Percentiles rank a stretch among this genome's conserved stretches.
phyloP scores from a whole-genome alignment of 331 rosid genomes.

The Stylosanthes scabra region DNA sequence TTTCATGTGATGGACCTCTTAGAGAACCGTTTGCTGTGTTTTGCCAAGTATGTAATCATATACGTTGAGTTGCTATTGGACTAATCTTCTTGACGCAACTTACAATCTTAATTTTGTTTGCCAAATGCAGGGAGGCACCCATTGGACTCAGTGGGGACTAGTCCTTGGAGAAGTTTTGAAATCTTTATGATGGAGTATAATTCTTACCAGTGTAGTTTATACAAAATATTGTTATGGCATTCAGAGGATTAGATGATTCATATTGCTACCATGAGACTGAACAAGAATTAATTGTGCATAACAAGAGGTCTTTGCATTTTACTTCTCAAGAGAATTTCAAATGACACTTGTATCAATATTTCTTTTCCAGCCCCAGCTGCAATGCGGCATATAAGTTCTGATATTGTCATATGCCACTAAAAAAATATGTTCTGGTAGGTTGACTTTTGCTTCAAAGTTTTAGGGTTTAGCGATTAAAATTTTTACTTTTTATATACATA shows the following conservation, averaged over 20 bases:
- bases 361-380: too few species aligned
- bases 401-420: background rate
- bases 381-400: background rate
- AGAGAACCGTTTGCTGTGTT: slow-evolving; percentile 90
- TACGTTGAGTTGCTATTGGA: slow-evolving; percentile 21
- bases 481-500: too few species aligned
- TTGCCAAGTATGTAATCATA: slow-evolving; percentile 88
- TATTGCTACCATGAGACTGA: slow-evolving; percentile 17
- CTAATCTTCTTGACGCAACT: slow-evolving; percentile 5
- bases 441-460: background rate
- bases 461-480: too few species aligned
- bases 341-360: background rate
- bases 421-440: background rate
- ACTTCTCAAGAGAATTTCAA: background rate
- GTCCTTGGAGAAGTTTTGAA: slow-evolving; percentile 90
- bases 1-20: slow-evolving; percentile 96
- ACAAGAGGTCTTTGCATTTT: background rate
- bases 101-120: slow-evolving; percentile 17
- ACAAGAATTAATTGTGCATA: slow-evolving; percentile 13
- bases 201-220: background rate
- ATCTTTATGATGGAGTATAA: slow-evolving; percentile 49
- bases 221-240: background rate
- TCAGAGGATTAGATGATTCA: slow-evolving; percentile 23
- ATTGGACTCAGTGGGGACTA: slow-evolving; percentile 98
- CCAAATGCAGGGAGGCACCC: slow-evolving; percentile 87